Base-by-base conservation (phyloP, 1,139 yeast species). In the Pichia sp. region DNA sequence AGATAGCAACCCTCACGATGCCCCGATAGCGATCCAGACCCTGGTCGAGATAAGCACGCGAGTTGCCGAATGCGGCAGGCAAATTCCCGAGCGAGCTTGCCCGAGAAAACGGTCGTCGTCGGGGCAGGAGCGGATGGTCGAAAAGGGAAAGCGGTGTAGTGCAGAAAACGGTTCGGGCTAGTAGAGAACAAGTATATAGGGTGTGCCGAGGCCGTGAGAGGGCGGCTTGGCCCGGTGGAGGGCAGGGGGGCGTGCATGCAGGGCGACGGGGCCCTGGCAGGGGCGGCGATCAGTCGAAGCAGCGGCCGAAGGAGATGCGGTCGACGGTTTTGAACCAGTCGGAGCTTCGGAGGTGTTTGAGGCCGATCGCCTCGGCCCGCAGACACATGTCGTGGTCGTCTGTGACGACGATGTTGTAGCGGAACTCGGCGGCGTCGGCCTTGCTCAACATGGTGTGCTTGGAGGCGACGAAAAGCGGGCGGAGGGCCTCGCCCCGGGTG, bases 321-420 rank as follows among this genome's bases (percentile, higher is more conserved):
- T 80, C 84, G 54, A 82, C 69, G 58, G 77, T 81, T 52, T 70
- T 69, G 67, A 82, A 82, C 56, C 84, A 73, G 87, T 87, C 83
- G 4, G 54, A 54, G 61, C 85, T 81, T 59, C 81, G 83, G 67
- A 76, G 80, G 53, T 82, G 76, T 10, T 78, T 75, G 49, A 85
- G 76, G 1, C 82, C 84, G 48, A 81, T 77, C 11, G 84, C 75
- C 62, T 81, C 79, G 2, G 90, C 85, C 61, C 88, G 78, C 49
- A 82, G 70, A 59, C 87, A 73, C 88, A 86, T 83, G 60, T 83
- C 85, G 55, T 85, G 73, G 67, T 87, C 93, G 67, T 86, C 93
- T 4, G 90, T 84, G 44, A 87, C 79, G 52, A 87, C 70, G 30
- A 85, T 76, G 62, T 85, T 81, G 64, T 82, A 83, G 54, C 78